Conservation (phyloP, 192 early-diverging fungal genomes). For the Rhizoclosmatium sp. region DNA sequence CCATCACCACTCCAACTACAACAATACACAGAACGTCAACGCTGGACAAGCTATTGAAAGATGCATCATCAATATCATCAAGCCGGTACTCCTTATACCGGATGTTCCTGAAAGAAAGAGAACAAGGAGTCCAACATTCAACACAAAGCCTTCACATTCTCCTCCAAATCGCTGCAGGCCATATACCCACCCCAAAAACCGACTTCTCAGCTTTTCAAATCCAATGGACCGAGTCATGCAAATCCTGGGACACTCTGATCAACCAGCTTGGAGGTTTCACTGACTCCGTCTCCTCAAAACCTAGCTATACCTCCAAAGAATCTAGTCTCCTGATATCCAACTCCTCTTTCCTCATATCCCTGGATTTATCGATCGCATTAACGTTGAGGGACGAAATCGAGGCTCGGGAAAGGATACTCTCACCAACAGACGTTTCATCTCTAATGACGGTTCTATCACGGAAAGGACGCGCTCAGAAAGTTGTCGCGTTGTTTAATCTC, state of each 20-base stretch:
- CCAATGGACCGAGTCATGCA: background rate
- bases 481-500: background rate
- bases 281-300: background rate
- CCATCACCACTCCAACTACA: too few relatives aligned
- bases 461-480: background rate
- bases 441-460: constrained; percentile 9
- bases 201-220: background rate
- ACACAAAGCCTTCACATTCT: background rate
- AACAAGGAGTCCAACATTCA: too few relatives aligned
- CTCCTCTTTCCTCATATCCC: background rate
- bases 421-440: background rate
- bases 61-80: too few relatives aligned
- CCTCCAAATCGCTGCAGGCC: constrained; percentile 4
- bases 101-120: too few relatives aligned
- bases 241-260: background rate
- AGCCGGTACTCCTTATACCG: too few relatives aligned
- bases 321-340: background rate
- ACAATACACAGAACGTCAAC: too few relatives aligned
- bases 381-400: background rate
- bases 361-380: background rate
- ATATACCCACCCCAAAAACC: constrained; percentile 1
- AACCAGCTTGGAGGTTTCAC: background rate
- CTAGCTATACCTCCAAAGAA: background rate
- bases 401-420: background rate
- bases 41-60: too few relatives aligned